phyloP scores from a whole-genome alignment of 768 basidiomycete genomes.

The Rhizopogon vesiculosus region DNA sequence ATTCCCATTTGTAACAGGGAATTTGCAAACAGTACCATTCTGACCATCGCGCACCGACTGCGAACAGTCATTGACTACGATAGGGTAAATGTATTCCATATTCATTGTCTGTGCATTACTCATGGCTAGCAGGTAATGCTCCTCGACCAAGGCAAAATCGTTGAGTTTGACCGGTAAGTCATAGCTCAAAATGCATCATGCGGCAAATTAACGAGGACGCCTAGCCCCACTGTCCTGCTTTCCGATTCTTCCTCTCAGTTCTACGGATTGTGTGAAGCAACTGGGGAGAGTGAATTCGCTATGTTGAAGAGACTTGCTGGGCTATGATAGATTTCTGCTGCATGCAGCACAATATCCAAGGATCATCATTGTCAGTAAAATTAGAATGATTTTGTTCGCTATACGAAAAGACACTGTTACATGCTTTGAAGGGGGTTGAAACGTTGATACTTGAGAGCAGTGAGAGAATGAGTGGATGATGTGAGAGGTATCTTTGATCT shows the following conservation, averaged over 20 bases:
- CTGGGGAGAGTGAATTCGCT: slow-evolving; percentile 67
- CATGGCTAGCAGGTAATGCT: slow-evolving; percentile 55
- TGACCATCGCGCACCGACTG: slow-evolving; percentile 79
- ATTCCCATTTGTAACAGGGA: slow-evolving; percentile 36
- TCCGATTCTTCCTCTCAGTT: slow-evolving; percentile 56
- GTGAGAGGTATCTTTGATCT: not conserved
- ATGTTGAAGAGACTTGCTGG: slow-evolving; percentile 66
- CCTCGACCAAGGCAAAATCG: slow-evolving; percentile 72
- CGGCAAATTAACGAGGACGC: not conserved
- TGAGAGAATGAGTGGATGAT: not conserved
- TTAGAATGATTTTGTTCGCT: no score
- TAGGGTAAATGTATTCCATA: slow-evolving; percentile 41
- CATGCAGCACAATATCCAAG: slow-evolving; percentile 1
- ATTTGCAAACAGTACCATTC: slow-evolving; percentile 76
- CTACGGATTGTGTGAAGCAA: slow-evolving; percentile 65
- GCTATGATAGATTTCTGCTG: not conserved
- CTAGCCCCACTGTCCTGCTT: slow-evolving; percentile 51
- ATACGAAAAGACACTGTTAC: no score
- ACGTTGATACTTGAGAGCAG: no score
- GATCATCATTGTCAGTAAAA: no score
- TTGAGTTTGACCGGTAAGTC: slow-evolving; percentile 63
- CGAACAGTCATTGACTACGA: slow-evolving; percentile 84
- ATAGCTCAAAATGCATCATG: not conserved
- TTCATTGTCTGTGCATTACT: slow-evolving; percentile 7
- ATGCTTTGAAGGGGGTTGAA: no score